Evolutionary conservation across 106 monocot species (phyloP), one percentile per base, ranked within the genome.

Genomic region (Platanthera guangdongensis): DNA sequence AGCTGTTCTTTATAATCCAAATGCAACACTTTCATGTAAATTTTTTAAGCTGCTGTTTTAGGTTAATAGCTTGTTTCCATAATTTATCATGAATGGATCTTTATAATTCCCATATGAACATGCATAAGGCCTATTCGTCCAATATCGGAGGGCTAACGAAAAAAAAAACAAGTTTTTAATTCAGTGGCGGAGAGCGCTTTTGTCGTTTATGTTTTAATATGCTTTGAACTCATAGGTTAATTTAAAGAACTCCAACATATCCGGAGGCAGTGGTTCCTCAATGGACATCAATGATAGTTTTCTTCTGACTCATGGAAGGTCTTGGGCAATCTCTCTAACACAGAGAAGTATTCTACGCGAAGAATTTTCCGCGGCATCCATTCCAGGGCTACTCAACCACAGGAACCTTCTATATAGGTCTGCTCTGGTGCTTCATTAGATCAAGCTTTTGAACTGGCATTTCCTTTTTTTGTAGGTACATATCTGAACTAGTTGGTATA

Each of bases 311-410:
- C 73, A 83, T 77, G 93, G 93, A 80, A 86, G 85, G 21, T 91
- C 97, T 22, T 97, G 97, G 97, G 87, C 89, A 50, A 79, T 93
- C 57, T 91, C 86, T 77, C 85, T 94, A 60, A 76, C 84, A n/a
- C 65, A 86, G 9, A 85, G 88, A 83, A 83, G 72, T 76, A 81
- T 28, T 15, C 68, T 74, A 71, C 71, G 84, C 74, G 89, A 99
- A 79, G 88, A 90, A 77, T 79, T 99, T 64, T 67, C 77, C 50
- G 69, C 71, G 22, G 86, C 81, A 59, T 93, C 93, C 75, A 88
- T 94, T 72, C 52, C 54, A 28, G 82, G 76, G 79, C 77, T 75
- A 73, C 67, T 75, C n/a, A 53, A 25, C 30, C 74, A 69, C 67
- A 12, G 51, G 50, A 84, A 90, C 54, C 86, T 92, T 81, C 77